A percentile compares a stretch with the other conserved stretches of the same genome.
phyloP scores from a whole-genome alignment of 257 asterid species.

The Ilex asprella region DNA sequence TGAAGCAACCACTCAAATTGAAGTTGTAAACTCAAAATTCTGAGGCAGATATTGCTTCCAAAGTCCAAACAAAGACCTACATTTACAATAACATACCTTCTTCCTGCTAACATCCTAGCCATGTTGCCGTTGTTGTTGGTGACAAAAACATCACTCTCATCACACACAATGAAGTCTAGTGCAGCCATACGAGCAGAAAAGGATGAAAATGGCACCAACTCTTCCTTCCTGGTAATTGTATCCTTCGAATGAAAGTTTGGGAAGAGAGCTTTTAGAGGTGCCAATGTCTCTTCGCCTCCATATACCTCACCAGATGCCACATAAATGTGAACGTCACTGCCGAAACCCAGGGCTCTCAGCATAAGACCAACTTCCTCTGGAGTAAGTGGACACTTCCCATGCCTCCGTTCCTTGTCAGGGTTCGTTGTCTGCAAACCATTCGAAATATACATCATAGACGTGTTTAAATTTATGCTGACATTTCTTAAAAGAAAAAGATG shows the following conservation, averaged over 20 bases:
- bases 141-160: slow-evolving; percentile 69
- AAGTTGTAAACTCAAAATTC: background rate
- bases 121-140: slow-evolving; percentile 79
- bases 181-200: slow-evolving; percentile 86
- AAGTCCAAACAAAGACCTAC: background rate
- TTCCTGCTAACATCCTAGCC: slow-evolving; percentile 74
- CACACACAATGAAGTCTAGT: slow-evolving; percentile 67
- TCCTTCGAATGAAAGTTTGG: slow-evolving; percentile 69
- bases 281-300: slow-evolving; percentile 60
- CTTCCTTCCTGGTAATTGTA: slow-evolving; percentile 55
- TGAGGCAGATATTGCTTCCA: background rate
- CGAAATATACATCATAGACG: background rate
- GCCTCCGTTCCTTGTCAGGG: slow-evolving; percentile 63
- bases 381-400: slow-evolving; percentile 65
- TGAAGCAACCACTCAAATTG: background rate
- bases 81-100: slow-evolving; percentile 30
- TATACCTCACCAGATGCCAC: slow-evolving; percentile 78
- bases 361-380: slow-evolving; percentile 77
- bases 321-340: slow-evolving; percentile 58
- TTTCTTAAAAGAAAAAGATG: background rate
- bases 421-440: slow-evolving; percentile 34
- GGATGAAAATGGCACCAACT: slow-evolving; percentile 46
- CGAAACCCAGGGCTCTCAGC: slow-evolving; percentile 72
- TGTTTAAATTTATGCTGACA: background rate
- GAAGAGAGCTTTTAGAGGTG: slow-evolving; percentile 62